Base-by-base conservation (phyloP, 306 rosid genomes). In the Prunus kanzakura region DNA sequence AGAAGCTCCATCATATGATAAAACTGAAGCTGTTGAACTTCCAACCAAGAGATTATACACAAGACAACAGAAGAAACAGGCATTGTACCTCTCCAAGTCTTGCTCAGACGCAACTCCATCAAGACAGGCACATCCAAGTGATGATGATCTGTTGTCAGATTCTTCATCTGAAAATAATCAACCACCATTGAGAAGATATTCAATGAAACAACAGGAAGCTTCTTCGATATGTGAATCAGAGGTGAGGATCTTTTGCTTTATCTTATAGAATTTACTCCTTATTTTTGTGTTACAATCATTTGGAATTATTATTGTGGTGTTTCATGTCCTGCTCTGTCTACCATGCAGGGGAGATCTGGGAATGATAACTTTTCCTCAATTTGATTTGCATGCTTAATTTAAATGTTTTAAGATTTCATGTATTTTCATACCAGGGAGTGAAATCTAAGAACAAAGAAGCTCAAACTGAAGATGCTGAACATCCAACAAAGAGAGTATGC, bases 301-400 rank as follows among this genome's bases (percentile, higher is more conserved):
- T 63, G 58, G 27, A 46, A 25, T 71, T 14, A 73, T 38, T 14
- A 22, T 43, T n/a, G 8, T 38, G 41, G 20, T 23, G 19, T 25
- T 41, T 72, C 41, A 72, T 72, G 51, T 72, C 52, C 29, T 71
- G 50, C 49, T 13, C 75, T 71, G 41, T 72, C 58, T 19, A 52
- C 75, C 25, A 30, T 29, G 63, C 15, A 25, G 14, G 27, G 32
- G 46, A 16, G 10, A 27, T 18, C 32, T 50, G 11, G 16, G 23
- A 51, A 69, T 10, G 12, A 49, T 16, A 22, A 14, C 32, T 19
- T 23, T 16, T 27, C 18, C 43, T 27, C 57, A 47, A 13, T 46
- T 57, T 23, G 7, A 58, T 10, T 0, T 58, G 18, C 64, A 23
- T 58, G 62, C 29, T 23, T 58, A 8, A 58, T 23, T 58, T 58